Conservation (phyloP, 2,329 filamentous ascomycete species). For the Pseudogymnoascus sp. region DNA sequence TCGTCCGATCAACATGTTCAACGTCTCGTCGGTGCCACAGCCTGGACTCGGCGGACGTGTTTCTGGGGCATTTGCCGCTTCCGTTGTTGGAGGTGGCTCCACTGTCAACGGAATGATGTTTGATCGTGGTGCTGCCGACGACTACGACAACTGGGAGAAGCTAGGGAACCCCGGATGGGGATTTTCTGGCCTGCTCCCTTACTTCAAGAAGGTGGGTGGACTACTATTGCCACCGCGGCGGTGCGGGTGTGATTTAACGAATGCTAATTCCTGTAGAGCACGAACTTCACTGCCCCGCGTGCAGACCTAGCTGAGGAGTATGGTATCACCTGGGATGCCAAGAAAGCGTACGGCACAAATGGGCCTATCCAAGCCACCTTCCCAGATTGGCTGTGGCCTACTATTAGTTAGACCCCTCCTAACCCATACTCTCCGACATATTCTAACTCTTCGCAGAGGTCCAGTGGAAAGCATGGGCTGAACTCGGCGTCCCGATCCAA, state of each 20-base stretch:
- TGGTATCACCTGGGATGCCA: conserved; percentile 28
- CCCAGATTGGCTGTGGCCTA: conserved; percentile 31
- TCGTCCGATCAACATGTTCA: conserved; percentile 1
- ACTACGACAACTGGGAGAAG: conserved; percentile 37
- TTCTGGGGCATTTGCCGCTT: neutral
- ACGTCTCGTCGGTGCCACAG: conserved; percentile 11
- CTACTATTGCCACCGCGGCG: conserved; percentile 6
- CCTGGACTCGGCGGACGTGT: neutral
- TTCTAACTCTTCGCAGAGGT: conserved; percentile 10
- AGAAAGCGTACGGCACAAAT: conserved; percentile 27
- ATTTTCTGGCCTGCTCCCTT: conserved; percentile 33
- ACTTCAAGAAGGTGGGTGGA: conserved; percentile 31
- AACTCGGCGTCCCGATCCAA: conserved; percentile 29
- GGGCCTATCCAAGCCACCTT: conserved; percentile 34
- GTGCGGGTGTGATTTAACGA: neutral
- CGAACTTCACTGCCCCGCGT: conserved; percentile 29
- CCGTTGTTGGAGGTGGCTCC: conserved; percentile 30
- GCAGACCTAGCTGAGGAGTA: conserved; percentile 26
- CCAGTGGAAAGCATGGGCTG: conserved; percentile 26
- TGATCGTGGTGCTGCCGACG: conserved; percentile 29
- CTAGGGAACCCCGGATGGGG: conserved; percentile 38
- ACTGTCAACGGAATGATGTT: conserved; percentile 34
- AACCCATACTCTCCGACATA: neutral
- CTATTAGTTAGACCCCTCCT: conserved; percentile 22
- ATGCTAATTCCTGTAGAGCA: conserved; percentile 22